Conservation (phyloP, 1,284 basidiomycete species). For the Hymenochaete sp. region DNA sequence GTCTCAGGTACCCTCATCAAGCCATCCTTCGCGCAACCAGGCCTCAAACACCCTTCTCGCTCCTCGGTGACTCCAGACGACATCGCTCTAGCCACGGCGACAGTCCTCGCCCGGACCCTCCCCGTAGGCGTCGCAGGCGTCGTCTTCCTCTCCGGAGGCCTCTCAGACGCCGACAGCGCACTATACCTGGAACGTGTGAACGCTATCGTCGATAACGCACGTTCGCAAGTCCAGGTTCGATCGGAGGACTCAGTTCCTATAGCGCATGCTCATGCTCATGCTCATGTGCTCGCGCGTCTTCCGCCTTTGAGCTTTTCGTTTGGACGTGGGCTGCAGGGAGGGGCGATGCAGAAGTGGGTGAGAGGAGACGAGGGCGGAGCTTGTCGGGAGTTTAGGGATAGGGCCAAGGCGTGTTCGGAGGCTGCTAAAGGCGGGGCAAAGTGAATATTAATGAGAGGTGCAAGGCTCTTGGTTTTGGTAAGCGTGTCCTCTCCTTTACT, state of each 20-base stretch:
- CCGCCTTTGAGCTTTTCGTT: slow-evolving; percentile 42
- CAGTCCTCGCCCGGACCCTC: slow-evolving; percentile 38
- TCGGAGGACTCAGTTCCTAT: no score
- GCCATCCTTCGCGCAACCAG: slow-evolving; percentile 44
- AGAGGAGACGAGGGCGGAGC: slow-evolving; percentile 34
- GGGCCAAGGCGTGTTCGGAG: slow-evolving; percentile 35
- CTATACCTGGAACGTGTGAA: slow-evolving; percentile 21
- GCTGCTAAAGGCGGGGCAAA: slow-evolving; percentile 35
- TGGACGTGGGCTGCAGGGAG: slow-evolving; percentile 41
- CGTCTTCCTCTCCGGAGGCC: slow-evolving; percentile 37
- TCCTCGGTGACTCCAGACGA: slow-evolving; percentile 32
- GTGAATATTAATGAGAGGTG: no score
- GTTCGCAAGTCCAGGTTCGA: background rate
- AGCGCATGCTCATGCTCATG: background rate
- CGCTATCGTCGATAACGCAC: slow-evolving; percentile 9
- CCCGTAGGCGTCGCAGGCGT: slow-evolving; percentile 41
- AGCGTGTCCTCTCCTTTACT: no score
- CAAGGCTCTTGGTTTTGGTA: no score
- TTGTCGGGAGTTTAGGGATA: slow-evolving; percentile 32
- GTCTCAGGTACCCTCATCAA: slow-evolving; percentile 38
- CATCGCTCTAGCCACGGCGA: slow-evolving; percentile 39
- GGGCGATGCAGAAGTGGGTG: slow-evolving; percentile 39
- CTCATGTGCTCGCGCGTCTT: slow-evolving; percentile 30
- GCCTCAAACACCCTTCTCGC: slow-evolving; percentile 34
- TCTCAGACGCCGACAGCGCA: slow-evolving; percentile 19